Conservation (phyloP, 345 rosid genomes). For the Hibiscus trionum region DNA sequence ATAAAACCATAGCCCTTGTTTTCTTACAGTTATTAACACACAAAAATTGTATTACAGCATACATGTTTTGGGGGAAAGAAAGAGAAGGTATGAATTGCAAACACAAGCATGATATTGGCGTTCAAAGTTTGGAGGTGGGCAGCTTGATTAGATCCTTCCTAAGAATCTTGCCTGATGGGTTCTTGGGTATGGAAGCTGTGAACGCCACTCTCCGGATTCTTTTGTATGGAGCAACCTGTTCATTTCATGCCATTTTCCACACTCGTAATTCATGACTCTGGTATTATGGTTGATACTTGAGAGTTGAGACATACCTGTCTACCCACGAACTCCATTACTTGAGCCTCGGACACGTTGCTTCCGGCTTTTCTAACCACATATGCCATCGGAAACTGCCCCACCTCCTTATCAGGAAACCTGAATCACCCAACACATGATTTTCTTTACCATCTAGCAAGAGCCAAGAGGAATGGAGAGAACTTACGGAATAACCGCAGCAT, state of each 20-base stretch:
- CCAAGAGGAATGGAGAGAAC: neutral
- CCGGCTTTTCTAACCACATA: slow-evolving; percentile 63
- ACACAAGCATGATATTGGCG: too few species aligned
- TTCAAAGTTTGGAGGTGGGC: slow-evolving; percentile 65
- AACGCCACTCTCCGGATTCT: slow-evolving; percentile 58
- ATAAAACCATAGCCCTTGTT: too few species aligned
- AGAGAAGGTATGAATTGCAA: too few species aligned
- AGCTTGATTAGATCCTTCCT: slow-evolving; percentile 79
- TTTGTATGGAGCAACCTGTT: slow-evolving; percentile 56
- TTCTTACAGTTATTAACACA: too few species aligned
- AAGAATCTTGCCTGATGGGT: slow-evolving; percentile 74
- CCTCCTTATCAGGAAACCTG: slow-evolving; percentile 81
- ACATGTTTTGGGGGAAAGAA: too few species aligned
- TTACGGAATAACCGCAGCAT: slow-evolving; percentile 87
- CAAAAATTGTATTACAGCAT: too few species aligned
- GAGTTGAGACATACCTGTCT: slow-evolving; percentile 36
- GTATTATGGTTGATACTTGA: too few species aligned
- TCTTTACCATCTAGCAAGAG: too few species aligned
- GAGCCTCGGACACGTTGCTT: slow-evolving; percentile 36
- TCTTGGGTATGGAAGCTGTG: slow-evolving; percentile 57
- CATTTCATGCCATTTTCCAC: neutral
- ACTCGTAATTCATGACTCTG: too few species aligned
- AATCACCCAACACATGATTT: neutral
- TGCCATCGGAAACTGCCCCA: slow-evolving; percentile 81
- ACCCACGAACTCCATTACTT: slow-evolving; percentile 57